phyloP scores from a whole-genome alignment of 805 yeast genomes.

The Wickerhamomyces silvicola region DNA sequence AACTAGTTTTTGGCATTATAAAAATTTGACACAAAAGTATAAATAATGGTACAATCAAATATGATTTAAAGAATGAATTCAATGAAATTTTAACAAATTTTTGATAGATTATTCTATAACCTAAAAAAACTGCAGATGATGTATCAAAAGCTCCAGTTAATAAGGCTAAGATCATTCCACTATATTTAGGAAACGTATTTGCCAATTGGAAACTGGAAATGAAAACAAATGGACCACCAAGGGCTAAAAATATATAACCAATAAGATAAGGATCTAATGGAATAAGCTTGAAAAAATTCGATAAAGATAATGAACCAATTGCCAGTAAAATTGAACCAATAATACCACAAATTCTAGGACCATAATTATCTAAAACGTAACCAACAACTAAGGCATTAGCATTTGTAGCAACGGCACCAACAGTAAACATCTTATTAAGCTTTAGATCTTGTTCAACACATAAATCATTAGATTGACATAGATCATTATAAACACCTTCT shows the following conservation, averaged over 20 bases:
- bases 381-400: slow-evolving; percentile 82
- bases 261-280: slow-evolving; percentile 56
- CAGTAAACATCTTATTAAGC: slow-evolving; percentile 74
- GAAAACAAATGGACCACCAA: slow-evolving; percentile 92
- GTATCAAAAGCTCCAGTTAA: slow-evolving; percentile 94
- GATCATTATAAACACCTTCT: slow-evolving; percentile 68
- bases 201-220: slow-evolving; percentile 88
- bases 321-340: slow-evolving; percentile 60
- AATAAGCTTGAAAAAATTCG: slow-evolving; percentile 28
- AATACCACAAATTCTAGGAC: slow-evolving; percentile 75
- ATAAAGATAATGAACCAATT: slow-evolving; percentile 45
- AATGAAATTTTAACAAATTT: slow-evolving; percentile 32
- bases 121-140: slow-evolving; percentile 79
- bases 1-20: slow-evolving; percentile 75
- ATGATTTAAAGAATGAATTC: slow-evolving; percentile 55
- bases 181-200: slow-evolving; percentile 73
- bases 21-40: slow-evolving; percentile 66
- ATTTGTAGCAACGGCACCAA: slow-evolving; percentile 84
- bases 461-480: slow-evolving; percentile 35
- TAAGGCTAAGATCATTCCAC: slow-evolving; percentile 76
- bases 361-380: slow-evolving; percentile 64
- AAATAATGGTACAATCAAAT: slow-evolving; percentile 71
- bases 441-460: slow-evolving; percentile 81
- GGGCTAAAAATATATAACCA: slow-evolving; percentile 73
- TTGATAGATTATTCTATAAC: slow-evolving; percentile 64